phyloP scores from a whole-genome alignment of 176 grass and related monocot genomes.

The Carex parvula region DNA sequence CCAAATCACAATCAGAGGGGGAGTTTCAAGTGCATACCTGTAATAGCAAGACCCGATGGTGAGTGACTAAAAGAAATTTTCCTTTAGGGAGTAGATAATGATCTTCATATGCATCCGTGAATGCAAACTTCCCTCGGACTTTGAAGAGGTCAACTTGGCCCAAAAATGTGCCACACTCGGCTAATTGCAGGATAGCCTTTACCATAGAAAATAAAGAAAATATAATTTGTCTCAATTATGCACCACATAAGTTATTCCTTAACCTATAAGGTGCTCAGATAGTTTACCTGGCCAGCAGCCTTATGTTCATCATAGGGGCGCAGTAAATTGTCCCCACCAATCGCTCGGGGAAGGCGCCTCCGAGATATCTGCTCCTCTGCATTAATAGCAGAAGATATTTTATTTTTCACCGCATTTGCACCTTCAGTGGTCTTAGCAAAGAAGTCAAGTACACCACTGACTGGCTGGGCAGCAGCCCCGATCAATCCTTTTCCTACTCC shows the following conservation, averaged over 20 bases:
- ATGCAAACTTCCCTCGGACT: slow-evolving; percentile 94
- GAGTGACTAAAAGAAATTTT: slow-evolving; percentile 78
- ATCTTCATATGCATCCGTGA: slow-evolving; percentile 95
- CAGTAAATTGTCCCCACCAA: slow-evolving; percentile 87
- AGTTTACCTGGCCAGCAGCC: slow-evolving; percentile 86
- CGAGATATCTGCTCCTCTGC: slow-evolving; percentile 83
- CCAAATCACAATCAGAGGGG: background rate
- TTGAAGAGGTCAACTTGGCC: slow-evolving; percentile 99
- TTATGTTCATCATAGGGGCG: slow-evolving; percentile 80
- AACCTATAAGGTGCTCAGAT: background rate
- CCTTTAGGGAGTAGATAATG: slow-evolving; percentile 89
- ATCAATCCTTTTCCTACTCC: slow-evolving; percentile 97
- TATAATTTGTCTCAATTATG: slow-evolving; percentile 13
- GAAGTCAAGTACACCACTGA: slow-evolving; percentile 97
- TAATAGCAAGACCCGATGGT: slow-evolving; percentile 74
- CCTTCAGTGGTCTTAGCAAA: slow-evolving; percentile 97
- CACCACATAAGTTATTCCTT: background rate
- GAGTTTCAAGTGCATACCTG: slow-evolving; percentile 42
- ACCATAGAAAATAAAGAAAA: slow-evolving; percentile 33
- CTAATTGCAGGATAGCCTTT: slow-evolving; percentile 87
- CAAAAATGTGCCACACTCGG: slow-evolving; percentile 87
- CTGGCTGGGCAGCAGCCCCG: slow-evolving; percentile 91
- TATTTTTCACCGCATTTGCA: slow-evolving; percentile 97
- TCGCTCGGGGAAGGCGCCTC: slow-evolving; percentile 69
- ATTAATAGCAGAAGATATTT: slow-evolving; percentile 96